phyloP scores from a whole-genome alignment of 345 rosid species.

The Sisymbrium altissimum region DNA sequence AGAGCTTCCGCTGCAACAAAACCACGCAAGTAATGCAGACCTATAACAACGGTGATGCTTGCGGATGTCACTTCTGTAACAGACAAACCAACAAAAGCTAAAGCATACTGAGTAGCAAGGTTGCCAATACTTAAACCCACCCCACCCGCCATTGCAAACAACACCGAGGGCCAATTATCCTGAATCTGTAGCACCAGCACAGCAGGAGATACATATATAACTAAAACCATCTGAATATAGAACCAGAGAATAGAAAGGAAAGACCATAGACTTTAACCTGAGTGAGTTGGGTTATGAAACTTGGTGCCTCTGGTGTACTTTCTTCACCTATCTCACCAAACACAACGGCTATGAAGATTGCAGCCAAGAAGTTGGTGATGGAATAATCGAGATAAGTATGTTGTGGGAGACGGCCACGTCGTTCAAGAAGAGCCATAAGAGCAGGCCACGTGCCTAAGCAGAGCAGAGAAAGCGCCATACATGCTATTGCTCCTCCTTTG shows the following conservation, averaged over 20 bases:
- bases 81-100: conserved; percentile 80
- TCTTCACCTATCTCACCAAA: conserved; percentile 56
- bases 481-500: conserved; percentile 77
- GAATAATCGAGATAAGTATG: conserved; percentile 88
- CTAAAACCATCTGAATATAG: not conserved
- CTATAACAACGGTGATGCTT: conserved; percentile 77
- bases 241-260: not conserved
- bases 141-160: conserved; percentile 83
- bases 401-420: conserved; percentile 87
- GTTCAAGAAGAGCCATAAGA: conserved; percentile 64
- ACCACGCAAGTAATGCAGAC: conserved; percentile 22
- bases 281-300: conserved; percentile 57
- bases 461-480: conserved; percentile 61
- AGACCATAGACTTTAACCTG: conserved; percentile 35
- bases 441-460: conserved; percentile 94
- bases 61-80: conserved; percentile 74
- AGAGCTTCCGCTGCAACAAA: not conserved
- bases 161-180: conserved; percentile 68
- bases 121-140: conserved; percentile 73
- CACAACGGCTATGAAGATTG: conserved; percentile 62
- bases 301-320: conserved; percentile 42
- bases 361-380: conserved; percentile 66
- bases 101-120: conserved; percentile 67
- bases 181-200: conserved; percentile 23
- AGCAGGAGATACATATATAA: not conserved